A percentile compares a stretch with the other conserved stretches of the same genome.
Evolutionary conservation across 805 yeast genomes (phyloP).

Genomic region (Sugiyamaella boreocaroliniensis): DNA sequence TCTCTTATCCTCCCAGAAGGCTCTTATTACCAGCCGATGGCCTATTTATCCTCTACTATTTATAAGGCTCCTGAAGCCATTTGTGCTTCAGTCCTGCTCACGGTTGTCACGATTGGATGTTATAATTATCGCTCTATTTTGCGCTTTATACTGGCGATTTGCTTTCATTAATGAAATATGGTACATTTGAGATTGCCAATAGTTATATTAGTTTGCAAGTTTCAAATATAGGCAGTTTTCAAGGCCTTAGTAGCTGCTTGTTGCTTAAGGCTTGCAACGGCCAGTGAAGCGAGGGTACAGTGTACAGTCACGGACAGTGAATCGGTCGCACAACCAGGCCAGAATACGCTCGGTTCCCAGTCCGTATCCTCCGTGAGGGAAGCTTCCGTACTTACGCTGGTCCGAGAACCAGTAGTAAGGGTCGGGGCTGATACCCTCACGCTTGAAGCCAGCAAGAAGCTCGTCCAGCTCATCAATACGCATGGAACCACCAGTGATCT

Average conservation of each 20-base stretch:
- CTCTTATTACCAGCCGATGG: too few relatives aligned
- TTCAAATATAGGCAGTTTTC: neutral
- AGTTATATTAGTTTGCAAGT: neutral
- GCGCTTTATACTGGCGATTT: too few relatives aligned
- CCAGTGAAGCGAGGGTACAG: slow-evolving; percentile 97
- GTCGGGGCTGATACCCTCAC: slow-evolving; percentile 78
- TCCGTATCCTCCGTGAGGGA: slow-evolving; percentile 99
- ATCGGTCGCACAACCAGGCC: slow-evolving; percentile 97
- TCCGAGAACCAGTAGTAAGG: slow-evolving; percentile 96
- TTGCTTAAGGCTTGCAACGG: slow-evolving; percentile 90
- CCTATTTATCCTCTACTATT: too few relatives aligned
- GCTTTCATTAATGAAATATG: neutral
- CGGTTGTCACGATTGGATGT: too few relatives aligned
- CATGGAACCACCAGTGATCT: slow-evolving; percentile 98
- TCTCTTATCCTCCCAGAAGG: too few relatives aligned
- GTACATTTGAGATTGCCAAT: neutral
- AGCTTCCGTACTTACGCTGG: slow-evolving; percentile 93
- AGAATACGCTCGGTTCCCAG: slow-evolving; percentile 95
- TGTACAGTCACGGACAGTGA: slow-evolving; percentile 96
- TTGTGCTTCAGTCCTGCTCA: too few relatives aligned
- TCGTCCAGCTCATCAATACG: slow-evolving; percentile 81
- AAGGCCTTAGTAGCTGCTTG: too few relatives aligned
- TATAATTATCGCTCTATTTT: too few relatives aligned
- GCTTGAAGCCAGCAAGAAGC: slow-evolving; percentile 80
- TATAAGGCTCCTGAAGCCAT: too few relatives aligned